Base-by-base conservation (phyloP, 768 basidiomycete genomes). In the Strobilomyces dryophilus region DNA sequence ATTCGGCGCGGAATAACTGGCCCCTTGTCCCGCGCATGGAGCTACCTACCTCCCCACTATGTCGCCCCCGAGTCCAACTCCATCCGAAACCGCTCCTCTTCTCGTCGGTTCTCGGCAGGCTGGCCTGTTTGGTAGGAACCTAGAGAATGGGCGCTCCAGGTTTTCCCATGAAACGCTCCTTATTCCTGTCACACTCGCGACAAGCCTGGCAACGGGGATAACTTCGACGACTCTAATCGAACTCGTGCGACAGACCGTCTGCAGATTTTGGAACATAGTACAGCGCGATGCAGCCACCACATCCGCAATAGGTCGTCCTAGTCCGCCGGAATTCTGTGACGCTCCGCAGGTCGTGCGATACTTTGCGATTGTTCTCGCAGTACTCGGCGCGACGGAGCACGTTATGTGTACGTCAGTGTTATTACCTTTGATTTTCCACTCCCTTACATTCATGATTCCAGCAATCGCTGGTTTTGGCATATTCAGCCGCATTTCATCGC, bases 101-200 rank as follows among this genome's bases (percentile, higher is more conserved):
- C 58, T 64, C 26, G 41, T 6, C 24, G 53, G 46, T 36, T 21
- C 47, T 42, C 46, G 12, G 20, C 17, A 35, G 26, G 32, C 49
- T 42, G 17, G 39, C 11, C 49, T 32, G 39, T 40, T 55, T 29
- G 41, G 18, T 14, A 43, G 27, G 26, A 49, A 12, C 34, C 18
- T 12, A 29, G 8, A 14, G 11, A 41, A 32, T 15, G n/a, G 49
- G 4, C 31, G 6, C 32, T 27, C 20, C 12, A 20, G 7, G 7
- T 47, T 60, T 42, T 55, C 65, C 6, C 57, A 60, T 9, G 51
- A 59, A 15, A 59, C 47, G 1, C 59, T 66, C 18, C 52, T 71
- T 21, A 60, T 69, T 18, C 68, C 70, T 0, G 58, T 71, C 2
- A 61, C 61, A 12, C 45, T 71, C 12, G 54, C 55, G 21, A 58